Conservation (phyloP, 2,329 filamentous ascomycete genomes). For the Akanthomyces muscarius region DNA sequence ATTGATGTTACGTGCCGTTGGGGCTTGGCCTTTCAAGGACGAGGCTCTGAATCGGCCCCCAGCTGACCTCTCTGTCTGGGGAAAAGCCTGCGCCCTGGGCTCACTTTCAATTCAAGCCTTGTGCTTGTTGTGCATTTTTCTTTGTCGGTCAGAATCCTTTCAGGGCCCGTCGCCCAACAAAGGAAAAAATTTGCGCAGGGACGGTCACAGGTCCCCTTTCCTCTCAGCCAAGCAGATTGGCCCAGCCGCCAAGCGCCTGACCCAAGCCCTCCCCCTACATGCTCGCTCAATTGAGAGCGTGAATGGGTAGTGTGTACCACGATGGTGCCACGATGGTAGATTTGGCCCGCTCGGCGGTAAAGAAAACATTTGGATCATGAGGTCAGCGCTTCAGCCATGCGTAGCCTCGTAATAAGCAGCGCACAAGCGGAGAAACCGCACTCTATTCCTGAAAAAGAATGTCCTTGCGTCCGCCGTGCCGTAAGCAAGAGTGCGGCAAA, state of each 20-base stretch:
- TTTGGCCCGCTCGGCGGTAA: not conserved
- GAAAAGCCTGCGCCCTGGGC: not conserved
- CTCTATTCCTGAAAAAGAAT: not conserved
- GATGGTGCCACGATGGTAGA: not conserved
- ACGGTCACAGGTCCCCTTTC: constrained; percentile 1
- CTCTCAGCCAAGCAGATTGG: not conserved
- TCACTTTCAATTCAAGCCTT: not conserved
- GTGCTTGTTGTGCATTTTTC: not conserved
- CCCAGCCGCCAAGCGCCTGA: constrained; percentile 19
- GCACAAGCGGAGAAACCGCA: not conserved
- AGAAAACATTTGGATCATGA: constrained; percentile 3
- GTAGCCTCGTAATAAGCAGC: not conserved
- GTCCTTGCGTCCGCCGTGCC: not conserved
- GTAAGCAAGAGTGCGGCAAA: constrained; percentile 1
- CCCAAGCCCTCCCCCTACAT: constrained; percentile 15
- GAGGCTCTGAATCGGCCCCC: constrained; percentile 7
- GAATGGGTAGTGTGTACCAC: not conserved
- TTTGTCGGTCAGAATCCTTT: not conserved
- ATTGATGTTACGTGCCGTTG: constrained; percentile 14
- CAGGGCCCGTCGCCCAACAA: not conserved
- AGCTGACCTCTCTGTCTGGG: constrained; percentile 2
- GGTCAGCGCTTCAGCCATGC: constrained; percentile 12
- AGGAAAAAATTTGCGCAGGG: not conserved
- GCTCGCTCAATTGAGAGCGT: not conserved
- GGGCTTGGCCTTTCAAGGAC: not conserved